phyloP scores from a whole-genome alignment of 1,284 basidiomycete species.

The Rhodofomes roseus region DNA sequence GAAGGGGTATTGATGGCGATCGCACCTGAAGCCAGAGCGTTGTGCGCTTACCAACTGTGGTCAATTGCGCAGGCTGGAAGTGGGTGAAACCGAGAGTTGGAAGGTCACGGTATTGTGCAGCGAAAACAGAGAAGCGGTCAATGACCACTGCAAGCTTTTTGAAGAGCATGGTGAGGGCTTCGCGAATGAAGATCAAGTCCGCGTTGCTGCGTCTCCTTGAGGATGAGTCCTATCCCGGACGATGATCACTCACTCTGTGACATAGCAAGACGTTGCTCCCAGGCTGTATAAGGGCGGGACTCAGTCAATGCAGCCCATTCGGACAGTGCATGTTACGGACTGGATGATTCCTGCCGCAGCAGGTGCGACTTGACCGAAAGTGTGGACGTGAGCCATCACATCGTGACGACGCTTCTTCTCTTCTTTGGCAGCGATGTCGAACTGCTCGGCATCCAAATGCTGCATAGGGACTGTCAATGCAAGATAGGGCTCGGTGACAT shows the following conservation, averaged over 20 bases:
- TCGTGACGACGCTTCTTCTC: constrained; percentile 99
- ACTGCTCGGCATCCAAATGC: constrained; percentile 87
- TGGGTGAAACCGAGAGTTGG: constrained; percentile 97
- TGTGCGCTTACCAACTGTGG: constrained; percentile 98
- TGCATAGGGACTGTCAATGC: constrained; percentile 25
- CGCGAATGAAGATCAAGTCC: constrained; percentile 94
- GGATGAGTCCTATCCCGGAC: not conserved
- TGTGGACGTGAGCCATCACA: constrained; percentile 99
- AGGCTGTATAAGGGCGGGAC: constrained; percentile 44
- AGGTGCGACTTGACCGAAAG: constrained; percentile 91
- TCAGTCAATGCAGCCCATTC: constrained; percentile 5
- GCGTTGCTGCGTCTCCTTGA: constrained; percentile 65
- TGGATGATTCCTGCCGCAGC: constrained; percentile 98
- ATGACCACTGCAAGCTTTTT: constrained; percentile 89
- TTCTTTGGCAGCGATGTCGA: constrained; percentile 88
- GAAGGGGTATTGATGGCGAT: not conserved
- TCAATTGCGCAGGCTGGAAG: constrained; percentile 98
- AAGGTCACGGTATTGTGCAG: constrained; percentile 68
- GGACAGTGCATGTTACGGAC: constrained; percentile 40
- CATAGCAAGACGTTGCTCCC: constrained; percentile 98
- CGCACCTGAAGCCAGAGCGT: constrained; percentile 92
- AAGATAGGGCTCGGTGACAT: not conserved
- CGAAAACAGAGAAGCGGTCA: constrained; percentile 81
- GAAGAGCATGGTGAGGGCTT: constrained; percentile 82
- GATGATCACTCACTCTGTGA: constrained; percentile 77